Conservation (phyloP, 345 rosid genomes). For the Citrus sinensis region DNA sequence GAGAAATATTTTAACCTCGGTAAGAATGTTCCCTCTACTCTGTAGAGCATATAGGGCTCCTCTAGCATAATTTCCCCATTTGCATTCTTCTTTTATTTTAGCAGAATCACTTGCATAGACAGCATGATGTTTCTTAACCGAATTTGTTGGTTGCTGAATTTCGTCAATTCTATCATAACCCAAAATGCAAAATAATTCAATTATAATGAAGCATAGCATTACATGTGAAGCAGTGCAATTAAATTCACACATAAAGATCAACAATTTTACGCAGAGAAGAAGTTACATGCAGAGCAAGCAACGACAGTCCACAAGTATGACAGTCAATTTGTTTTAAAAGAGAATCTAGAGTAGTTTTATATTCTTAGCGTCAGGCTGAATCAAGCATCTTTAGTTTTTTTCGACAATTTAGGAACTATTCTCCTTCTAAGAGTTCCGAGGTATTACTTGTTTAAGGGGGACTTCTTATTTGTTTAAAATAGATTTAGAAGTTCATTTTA, state of each 20-base stretch:
- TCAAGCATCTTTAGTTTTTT: background rate
- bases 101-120: constrained; percentile 28
- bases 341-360: background rate
- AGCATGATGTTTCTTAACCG: constrained; percentile 27
- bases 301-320: background rate
- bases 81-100: constrained; percentile 35
- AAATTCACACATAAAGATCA: background rate
- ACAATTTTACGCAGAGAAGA: background rate
- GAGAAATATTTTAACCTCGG: constrained; percentile 45
- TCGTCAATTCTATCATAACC: constrained; percentile 56
- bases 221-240: background rate
- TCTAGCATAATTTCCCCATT: constrained; percentile 89
- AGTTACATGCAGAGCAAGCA: background rate
- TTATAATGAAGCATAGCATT: background rate
- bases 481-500: no score
- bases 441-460: background rate
- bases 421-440: background rate
- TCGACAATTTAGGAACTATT: background rate
- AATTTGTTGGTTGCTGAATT: constrained; percentile 44
- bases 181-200: constrained; percentile 2
- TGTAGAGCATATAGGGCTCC: constrained; percentile 84
- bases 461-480: background rate
- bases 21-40: constrained; percentile 50
- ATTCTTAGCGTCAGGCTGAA: background rate
- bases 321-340: no score